Percentiles rank a stretch among this genome's conserved stretches.
Conservation (phyloP, 2,329 filamentous ascomycete species). For the Colletotrichum simmondsii region DNA sequence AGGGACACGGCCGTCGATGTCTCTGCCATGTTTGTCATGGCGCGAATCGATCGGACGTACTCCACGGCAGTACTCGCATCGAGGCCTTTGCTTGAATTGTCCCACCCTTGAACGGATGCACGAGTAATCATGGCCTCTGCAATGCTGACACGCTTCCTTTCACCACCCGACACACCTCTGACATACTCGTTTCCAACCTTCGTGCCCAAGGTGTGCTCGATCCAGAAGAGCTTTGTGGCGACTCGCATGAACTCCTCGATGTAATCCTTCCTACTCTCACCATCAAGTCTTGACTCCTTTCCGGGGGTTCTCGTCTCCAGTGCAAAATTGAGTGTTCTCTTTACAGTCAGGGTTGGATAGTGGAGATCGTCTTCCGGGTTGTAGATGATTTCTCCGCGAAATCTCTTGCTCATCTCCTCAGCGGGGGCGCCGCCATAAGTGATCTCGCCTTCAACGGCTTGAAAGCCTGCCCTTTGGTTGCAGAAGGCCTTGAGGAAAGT, state of each 20-base stretch:
- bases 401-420: conserved; percentile 60
- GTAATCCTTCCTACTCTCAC: conserved; percentile 67
- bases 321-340: conserved; percentile 75
- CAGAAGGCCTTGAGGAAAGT: conserved; percentile 72
- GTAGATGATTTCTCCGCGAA: conserved; percentile 72
- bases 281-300: conserved; percentile 65
- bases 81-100: conserved; percentile 74
- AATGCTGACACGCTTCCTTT: conserved; percentile 80
- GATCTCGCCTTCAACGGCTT: conserved; percentile 72
- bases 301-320: conserved; percentile 67
- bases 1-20: conserved; percentile 71
- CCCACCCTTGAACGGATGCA: conserved; percentile 78
- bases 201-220: conserved; percentile 74
- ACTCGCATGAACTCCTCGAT: conserved; percentile 66
- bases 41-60: conserved; percentile 72
- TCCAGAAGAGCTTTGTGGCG: conserved; percentile 76
- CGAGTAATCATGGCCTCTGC: conserved; percentile 73
- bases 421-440: conserved; percentile 66
- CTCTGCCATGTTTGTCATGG: conserved; percentile 73
- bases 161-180: conserved; percentile 70
- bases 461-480: conserved; percentile 75
- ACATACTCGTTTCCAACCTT: conserved; percentile 76
- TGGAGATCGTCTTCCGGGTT: conserved; percentile 77
- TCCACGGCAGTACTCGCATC: conserved; percentile 75
- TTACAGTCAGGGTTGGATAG: conserved; percentile 75